Base-by-base conservation (phyloP, 352 stramenopile genomes). In the Globisporangium paddicum region DNA sequence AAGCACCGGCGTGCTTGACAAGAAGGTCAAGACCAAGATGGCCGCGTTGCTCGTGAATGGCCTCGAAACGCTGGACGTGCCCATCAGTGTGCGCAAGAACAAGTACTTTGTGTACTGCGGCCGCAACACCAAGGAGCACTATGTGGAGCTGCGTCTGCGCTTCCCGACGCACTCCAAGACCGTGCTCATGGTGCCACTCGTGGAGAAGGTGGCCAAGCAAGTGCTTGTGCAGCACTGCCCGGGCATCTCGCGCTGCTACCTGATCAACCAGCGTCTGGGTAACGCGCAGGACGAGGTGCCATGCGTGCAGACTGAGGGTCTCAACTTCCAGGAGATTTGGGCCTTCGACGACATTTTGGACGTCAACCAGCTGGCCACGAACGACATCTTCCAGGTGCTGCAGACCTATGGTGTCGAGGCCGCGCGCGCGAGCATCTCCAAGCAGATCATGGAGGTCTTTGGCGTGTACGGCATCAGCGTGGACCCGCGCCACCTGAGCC, bases 291-390 rank as follows among this genome's bases (percentile, higher is more conserved):
- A 95, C n/a, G 87, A 95, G 61, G 83, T 82, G 50, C 83, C 84
- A 19, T 93, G 86, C 44, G 71, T 96, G n/a, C 90, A 98, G 66
- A 97, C 92, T 3, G 96, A 98, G 56, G 98, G 98, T 64, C 91
- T 98, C 32, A 99, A 99, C 72, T 99, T 99, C 73, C 82, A 98
- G 64, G 96, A 98, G 57, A 96, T 99, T 47, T 99, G 97, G 97
- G 69, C 71, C 48, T 94, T 97, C 26, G 75, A 95, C 62, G 73
- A 97, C 56, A 79, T 91, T 26, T 74, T 98, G 21, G 94, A 99
- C 73, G 91, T 98, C 40, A 97, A 97, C 67, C 82, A 95, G 47
- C 69, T 99, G 18, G 75, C 89, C 53, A 99, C 96, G 23, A 99
- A 99, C 79, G 96, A 99, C 73, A 98, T 99, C 64, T 98, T 91